Evolutionary conservation across 768 basidiomycete genomes (phyloP), one percentile per base, ranked within the genome.

Genomic region (Suillus clintonianus): DNA sequence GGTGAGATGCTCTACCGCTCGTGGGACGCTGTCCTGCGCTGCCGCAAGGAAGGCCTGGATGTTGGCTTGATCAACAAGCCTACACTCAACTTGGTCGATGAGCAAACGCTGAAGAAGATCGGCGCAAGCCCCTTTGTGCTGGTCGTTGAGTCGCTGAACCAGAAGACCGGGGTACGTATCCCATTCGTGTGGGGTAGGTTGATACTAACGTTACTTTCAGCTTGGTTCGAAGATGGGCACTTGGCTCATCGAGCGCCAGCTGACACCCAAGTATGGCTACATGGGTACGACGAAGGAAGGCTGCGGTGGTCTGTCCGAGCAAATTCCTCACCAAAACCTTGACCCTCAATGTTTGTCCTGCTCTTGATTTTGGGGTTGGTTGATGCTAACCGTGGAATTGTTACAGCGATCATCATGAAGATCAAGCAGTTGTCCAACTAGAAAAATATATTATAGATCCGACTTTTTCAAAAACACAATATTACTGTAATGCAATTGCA

Each of bases 41-140:
- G 87, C 71, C 82, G 91, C 65, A 77, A 89, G 77, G 78, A 86
- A 67, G 93, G 93, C 3, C 67, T 94, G 58, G 84, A 94, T 69
- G 91, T 95, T 55, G 94, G 93, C 14, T 72, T 95, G 76, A 86
- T 95, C 76, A 95, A 95, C 81, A 95, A 95, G 78, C 81, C 91
- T 5, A 89, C 89, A 32, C 79, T 95, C 68, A 94, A 94, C 75
- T 73, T 93, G 32, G 87, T 95, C 14, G 94, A 95, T 74, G 94
- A 95, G 74, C 75, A 92, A 85, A 82, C 78, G 24, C 86, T 91
- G 67, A 81, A 72, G 74, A 91, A 92, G 81, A 83, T 91, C 51
- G 94, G 94, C 9, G 69, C 80, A 30, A 89, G 84, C 68, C 85
- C 84, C 22, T 94, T 94, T 75, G 92, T 95, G 34, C 83, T 95